These are phyloP conservation scores for Microsporum canis DNA, from an alignment of 2,329 filamentous ascomycete genomes.

Conservation along the genomic window DNA sequence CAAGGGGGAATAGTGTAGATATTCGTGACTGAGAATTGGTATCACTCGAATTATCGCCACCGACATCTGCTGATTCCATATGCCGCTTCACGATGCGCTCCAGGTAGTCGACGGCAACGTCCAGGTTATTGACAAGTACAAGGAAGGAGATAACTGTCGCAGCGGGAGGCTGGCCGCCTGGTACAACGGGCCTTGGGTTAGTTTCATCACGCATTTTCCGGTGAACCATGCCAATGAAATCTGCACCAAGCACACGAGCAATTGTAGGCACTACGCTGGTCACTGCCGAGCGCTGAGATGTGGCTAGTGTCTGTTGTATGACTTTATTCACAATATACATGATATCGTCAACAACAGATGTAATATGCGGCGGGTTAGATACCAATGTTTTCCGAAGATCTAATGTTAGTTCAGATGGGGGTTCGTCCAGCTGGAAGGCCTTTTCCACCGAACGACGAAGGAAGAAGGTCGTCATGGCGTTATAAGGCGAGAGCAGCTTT, in stretches of 20 bases:
- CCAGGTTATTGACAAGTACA: slow-evolving; percentile 88
- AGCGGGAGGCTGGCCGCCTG: slow-evolving; percentile 76
- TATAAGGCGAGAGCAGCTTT: slow-evolving; percentile 70
- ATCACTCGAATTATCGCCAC: slow-evolving; percentile 19
- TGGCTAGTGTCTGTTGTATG: slow-evolving; percentile 73
- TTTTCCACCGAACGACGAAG: slow-evolving; percentile 93
- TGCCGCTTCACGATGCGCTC: slow-evolving; percentile 68
- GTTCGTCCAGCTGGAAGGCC: slow-evolving; percentile 91
- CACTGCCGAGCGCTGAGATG: slow-evolving; percentile 68
- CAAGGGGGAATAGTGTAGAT: slow-evolving; percentile 64
- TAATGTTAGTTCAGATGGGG: slow-evolving; percentile 66
- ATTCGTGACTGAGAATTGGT: slow-evolving; percentile 30
- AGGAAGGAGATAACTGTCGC: slow-evolving; percentile 81
- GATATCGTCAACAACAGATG: slow-evolving; percentile 91
- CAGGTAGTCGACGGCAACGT: slow-evolving; percentile 84
- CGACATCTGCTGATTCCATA: slow-evolving; percentile 37
- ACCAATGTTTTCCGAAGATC: slow-evolving; percentile 60
- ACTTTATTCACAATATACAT: slow-evolving; percentile 98
- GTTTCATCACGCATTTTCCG: slow-evolving; percentile 95
- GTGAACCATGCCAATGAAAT: slow-evolving; percentile 95
- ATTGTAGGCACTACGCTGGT: slow-evolving; percentile 67
- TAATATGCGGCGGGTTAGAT: slow-evolving; percentile 77
- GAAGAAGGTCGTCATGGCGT: slow-evolving; percentile 89
- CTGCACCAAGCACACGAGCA: slow-evolving; percentile 66
- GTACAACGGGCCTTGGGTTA: slow-evolving; percentile 68